Base-by-base conservation (phyloP, 2,329 filamentous ascomycete genomes). In the Celoporthe dispersa region DNA sequence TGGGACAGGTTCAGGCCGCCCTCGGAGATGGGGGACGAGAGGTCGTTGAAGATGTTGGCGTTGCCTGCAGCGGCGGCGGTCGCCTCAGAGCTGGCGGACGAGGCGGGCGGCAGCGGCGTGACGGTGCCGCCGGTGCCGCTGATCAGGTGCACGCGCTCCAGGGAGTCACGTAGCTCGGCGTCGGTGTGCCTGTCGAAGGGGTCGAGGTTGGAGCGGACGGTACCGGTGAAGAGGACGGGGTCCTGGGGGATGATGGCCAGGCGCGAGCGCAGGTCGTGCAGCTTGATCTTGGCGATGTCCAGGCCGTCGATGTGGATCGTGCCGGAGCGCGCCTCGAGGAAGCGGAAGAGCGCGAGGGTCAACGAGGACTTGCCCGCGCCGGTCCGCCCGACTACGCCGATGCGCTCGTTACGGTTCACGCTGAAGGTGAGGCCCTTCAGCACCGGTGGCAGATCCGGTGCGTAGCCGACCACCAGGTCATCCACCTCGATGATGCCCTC, bases 211-310 rank as follows among this genome's bases (percentile, higher is more conserved):
- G 86, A 89, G 57, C 92, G 86, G 28, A 96, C 83, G 0, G 92
- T 94, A 31, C 93, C 93, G 0, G 90, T 92, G 80, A 96, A 95
- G 8, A 96, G 84, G 1, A 94, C 92, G 0, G 93, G 92, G 74
- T 95, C 92, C 80, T 94, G 74, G 1, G 93, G 92, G 67, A 96
- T 95, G 74, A 96, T 94, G 51, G 92, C 91, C 0, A 96, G 80
- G 0, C 92, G 86, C n/a, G 88, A 90, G 33, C 93, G 87, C 14
- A 96, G 82, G 68, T 91, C 88, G 68, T 91, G 85, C 0, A 94
- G 84, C 67, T 87, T 87, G 75, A 94, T 87, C 75, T 87, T 91
- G 31, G 91, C 90, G 66, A 94, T 92, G 75, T 94, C 91, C 16
- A 93, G 74, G 0, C 91, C 92, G 75, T 94, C 92, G 71, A 95